Evolutionary conservation across 2,329 filamentous ascomycete genomes (phyloP).

Genomic region (Epichloe brachyelytri): DNA sequence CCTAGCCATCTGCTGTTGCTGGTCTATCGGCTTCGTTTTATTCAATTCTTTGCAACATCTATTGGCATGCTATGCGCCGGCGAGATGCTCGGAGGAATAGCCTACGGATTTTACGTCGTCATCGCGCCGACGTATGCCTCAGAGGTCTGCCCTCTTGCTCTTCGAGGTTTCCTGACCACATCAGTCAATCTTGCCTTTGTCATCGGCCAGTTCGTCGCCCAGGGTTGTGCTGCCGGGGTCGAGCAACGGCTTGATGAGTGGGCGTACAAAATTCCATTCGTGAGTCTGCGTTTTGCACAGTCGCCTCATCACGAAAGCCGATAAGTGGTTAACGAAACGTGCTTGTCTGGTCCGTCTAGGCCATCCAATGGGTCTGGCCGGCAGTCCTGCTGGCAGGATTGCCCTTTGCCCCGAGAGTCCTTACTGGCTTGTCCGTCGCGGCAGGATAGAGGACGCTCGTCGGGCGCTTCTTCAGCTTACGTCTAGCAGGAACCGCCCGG

Average conservation of each 20-base stretch:
- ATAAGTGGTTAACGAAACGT: not conserved
- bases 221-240: conserved; percentile 31
- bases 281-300: conserved; percentile 3
- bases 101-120: conserved; percentile 48
- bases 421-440: conserved; percentile 35
- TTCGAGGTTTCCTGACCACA: conserved; percentile 44
- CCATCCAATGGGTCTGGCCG: conserved; percentile 39
- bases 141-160: conserved; percentile 45
- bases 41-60: conserved; percentile 48
- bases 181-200: conserved; percentile 52
- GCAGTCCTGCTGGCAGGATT: conserved; percentile 30
- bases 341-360: conserved; percentile 9
- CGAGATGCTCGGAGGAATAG: conserved; percentile 47
- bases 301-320: not conserved
- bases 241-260: conserved; percentile 28
- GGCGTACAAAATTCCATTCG: conserved; percentile 26
- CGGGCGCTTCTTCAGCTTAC: conserved; percentile 30
- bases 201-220: conserved; percentile 45
- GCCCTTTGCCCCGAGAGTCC: conserved; percentile 35
- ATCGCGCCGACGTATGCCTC: conserved; percentile 46
- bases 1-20: conserved; percentile 28
- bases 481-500: conserved; percentile 13
- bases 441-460: conserved; percentile 27
- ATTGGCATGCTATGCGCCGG: conserved; percentile 44
- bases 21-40: conserved; percentile 41